These are phyloP conservation scores for Trichoderma sp. DNA, from an alignment of 2,329 filamentous ascomycete genomes.

Conservation along the genomic window DNA sequence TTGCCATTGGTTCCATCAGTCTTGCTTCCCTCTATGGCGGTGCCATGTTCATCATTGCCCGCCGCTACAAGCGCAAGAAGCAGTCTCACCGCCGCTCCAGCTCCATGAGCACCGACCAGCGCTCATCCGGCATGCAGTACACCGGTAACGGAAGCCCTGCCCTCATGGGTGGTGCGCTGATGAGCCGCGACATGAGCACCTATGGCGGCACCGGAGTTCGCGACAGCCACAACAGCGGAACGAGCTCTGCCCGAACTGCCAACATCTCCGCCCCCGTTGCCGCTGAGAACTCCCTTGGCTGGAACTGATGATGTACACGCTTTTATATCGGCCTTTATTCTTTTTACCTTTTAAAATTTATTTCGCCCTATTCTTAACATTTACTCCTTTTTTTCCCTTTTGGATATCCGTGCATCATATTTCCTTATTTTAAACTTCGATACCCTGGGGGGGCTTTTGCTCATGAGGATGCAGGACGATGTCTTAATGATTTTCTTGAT, in stretches of 20 bases:
- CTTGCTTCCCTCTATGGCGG: constrained; percentile 86
- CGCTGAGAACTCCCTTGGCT: constrained; percentile 91
- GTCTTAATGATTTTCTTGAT: constrained; percentile 13
- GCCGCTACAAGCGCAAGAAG: constrained; percentile 85
- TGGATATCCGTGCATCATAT: constrained; percentile 27
- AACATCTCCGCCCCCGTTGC: constrained; percentile 88
- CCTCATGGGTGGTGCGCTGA: constrained; percentile 70
- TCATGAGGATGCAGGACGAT: constrained; percentile 18
- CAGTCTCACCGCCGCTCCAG: constrained; percentile 74
- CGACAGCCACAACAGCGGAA: constrained; percentile 68
- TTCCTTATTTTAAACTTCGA: constrained; percentile 33
- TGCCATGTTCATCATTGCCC: constrained; percentile 91
- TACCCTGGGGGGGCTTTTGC: constrained; percentile 37
- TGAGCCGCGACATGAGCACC: constrained; percentile 58
- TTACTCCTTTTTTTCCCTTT: constrained; percentile 30
- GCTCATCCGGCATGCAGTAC: constrained; percentile 57
- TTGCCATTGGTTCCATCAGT: constrained; percentile 75
- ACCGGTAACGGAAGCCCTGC: constrained; percentile 53
- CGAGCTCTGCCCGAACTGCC: constrained; percentile 55
- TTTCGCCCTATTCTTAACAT: constrained; percentile 29
- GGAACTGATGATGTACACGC: constrained; percentile 63
- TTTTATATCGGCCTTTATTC: constrained; percentile 28
- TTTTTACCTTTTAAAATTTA: constrained; percentile 25
- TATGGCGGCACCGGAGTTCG: constrained; percentile 55
- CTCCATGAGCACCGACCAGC: constrained; percentile 61